phyloP scores from a whole-genome alignment of 176 grass and related monocot species.

The Elaeis guineensis region DNA sequence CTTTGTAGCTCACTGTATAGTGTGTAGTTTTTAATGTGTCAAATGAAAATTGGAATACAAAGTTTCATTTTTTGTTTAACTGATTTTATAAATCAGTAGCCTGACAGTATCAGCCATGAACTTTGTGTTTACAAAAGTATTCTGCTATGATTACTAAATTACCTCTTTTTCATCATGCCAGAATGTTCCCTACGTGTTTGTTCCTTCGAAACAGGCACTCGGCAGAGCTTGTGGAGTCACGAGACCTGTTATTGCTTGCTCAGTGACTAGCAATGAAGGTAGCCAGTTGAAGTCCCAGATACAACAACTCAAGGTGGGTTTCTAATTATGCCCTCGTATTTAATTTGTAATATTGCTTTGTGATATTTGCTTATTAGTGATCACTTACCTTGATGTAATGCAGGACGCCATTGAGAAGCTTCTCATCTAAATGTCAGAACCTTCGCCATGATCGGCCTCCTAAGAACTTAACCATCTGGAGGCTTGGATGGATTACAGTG shows the following conservation, averaged over 20 bases:
- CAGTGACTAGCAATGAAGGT: not conserved
- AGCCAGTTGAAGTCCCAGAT: constrained; percentile 10
- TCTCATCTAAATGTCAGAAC: not conserved
- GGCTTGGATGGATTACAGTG: too few species aligned
- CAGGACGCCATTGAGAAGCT: constrained; percentile 6
- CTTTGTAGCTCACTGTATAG: too few species aligned
- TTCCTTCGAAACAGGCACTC: constrained; percentile 3
- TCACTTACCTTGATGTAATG: not conserved
- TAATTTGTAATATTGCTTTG: not conserved
- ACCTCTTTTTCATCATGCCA: not conserved
- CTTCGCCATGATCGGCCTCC: not conserved
- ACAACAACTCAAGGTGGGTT: constrained; percentile 2
- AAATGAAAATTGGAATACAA: too few species aligned
- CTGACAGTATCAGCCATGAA: too few species aligned
- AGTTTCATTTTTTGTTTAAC: too few species aligned
- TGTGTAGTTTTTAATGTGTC: too few species aligned
- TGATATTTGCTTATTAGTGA: not conserved
- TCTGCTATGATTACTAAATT: not conserved
- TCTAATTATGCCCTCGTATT: not conserved
- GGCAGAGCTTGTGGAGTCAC: constrained; percentile 3
- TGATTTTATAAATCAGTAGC: not conserved
- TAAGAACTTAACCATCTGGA: too few species aligned
- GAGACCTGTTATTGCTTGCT: not conserved
- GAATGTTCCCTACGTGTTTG: constrained; percentile 10
- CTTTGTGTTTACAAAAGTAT: too few species aligned